These are phyloP conservation scores for Cryptosporidium canis DNA, from an alignment of 169 alveolate genomes.

Conservation along the genomic window DNA sequence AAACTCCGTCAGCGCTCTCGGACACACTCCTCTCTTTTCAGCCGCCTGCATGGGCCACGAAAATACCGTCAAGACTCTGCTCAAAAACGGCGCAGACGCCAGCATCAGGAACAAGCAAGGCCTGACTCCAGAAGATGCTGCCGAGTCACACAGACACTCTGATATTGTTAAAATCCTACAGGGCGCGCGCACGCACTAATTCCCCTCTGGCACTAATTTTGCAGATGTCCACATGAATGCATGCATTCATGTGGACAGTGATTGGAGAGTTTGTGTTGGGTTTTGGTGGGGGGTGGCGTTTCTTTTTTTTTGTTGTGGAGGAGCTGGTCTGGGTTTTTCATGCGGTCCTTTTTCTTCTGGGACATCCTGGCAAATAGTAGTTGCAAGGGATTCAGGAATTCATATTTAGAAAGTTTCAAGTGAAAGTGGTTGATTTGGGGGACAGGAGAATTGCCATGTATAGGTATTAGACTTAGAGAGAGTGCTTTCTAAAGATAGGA, in stretches of 20 bases:
- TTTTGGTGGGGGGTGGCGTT: too few relatives aligned
- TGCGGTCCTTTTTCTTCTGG: neutral
- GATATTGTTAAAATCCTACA: slow-evolving; percentile 42
- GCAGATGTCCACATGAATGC: neutral
- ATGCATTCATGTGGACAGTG: neutral
- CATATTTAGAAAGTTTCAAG: neutral
- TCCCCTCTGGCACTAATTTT: neutral
- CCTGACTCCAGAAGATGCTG: slow-evolving; percentile 22
- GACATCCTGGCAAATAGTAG: neutral
- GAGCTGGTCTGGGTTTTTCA: too few relatives aligned
- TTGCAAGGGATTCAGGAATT: slow-evolving; percentile 4
- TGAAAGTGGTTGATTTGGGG: too few relatives aligned
- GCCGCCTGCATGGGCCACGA: slow-evolving; percentile 59
- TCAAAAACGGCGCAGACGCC: slow-evolving; percentile 27
- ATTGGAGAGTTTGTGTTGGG: too few relatives aligned
- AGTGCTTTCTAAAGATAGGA: neutral
- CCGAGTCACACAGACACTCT: slow-evolving; percentile 35
- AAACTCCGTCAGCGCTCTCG: slow-evolving; percentile 14
- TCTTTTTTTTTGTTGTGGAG: too few relatives aligned
- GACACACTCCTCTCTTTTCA: slow-evolving; percentile 37
- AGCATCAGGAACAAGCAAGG: slow-evolving; percentile 39
- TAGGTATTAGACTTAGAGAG: slow-evolving; percentile 21
- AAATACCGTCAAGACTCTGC: neutral
- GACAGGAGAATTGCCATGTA: slow-evolving; percentile 35
- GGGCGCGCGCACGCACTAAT: neutral